Conservation (phyloP, 2,329 filamentous ascomycete genomes). For the Gyromitra esculenta region DNA sequence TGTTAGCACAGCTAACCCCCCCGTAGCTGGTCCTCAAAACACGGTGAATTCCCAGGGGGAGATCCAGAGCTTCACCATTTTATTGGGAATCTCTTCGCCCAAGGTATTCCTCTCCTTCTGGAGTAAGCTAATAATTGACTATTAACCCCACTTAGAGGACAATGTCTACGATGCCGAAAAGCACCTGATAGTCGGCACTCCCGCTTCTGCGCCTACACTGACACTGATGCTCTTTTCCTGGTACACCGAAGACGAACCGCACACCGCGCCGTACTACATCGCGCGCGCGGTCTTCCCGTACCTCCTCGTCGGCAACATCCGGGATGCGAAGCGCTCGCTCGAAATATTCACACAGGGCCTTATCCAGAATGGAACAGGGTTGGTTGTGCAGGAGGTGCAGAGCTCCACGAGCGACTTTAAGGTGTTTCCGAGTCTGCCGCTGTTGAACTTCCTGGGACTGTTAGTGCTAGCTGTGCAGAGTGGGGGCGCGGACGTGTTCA, state of each 20-base stretch:
- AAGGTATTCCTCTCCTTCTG: slow-evolving; percentile 64
- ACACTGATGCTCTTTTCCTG: slow-evolving; percentile 88
- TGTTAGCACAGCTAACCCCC: neutral
- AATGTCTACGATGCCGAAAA: slow-evolving; percentile 92
- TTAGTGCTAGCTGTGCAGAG: slow-evolving; percentile 82
- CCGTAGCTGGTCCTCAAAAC: slow-evolving; percentile 80
- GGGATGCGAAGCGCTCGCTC: slow-evolving; percentile 84
- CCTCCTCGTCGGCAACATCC: slow-evolving; percentile 86
- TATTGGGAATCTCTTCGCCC: slow-evolving; percentile 85
- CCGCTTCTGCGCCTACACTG: slow-evolving; percentile 83
- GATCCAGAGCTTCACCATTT: slow-evolving; percentile 96
- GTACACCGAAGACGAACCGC: slow-evolving; percentile 89
- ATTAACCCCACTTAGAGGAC: slow-evolving; percentile 68
- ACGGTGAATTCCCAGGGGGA: slow-evolving; percentile 86
- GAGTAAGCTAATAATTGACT: slow-evolving; percentile 22
- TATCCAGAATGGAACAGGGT: slow-evolving; percentile 65
- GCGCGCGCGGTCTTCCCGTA: slow-evolving; percentile 90
- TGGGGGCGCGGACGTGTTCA: slow-evolving; percentile 76
- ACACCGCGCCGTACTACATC: slow-evolving; percentile 86
- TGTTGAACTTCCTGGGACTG: slow-evolving; percentile 92
- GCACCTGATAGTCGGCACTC: slow-evolving; percentile 87
- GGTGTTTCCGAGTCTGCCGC: slow-evolving; percentile 88
- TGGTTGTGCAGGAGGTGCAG: slow-evolving; percentile 78
- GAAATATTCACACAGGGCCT: slow-evolving; percentile 77
- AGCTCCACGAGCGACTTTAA: slow-evolving; percentile 76